These are phyloP conservation scores for Picea mariana DNA, from an alignment of 83 land plant species.

Conservation along the genomic window DNA sequence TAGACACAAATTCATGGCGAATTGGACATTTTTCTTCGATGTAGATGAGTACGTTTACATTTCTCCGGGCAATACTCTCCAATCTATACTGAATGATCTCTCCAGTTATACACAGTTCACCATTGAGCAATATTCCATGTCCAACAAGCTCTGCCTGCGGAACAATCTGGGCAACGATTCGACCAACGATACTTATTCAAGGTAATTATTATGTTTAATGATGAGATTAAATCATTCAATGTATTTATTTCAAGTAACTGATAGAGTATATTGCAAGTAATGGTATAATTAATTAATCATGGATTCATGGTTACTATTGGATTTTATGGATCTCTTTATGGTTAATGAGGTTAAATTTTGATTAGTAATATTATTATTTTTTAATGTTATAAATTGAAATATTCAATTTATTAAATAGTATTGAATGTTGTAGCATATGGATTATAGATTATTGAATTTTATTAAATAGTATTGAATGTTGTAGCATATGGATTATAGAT, in stretches of 20 bases:
- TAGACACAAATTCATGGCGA: slow-evolving; percentile 61
- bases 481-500: no score
- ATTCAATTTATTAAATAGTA: no score
- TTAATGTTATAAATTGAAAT: no score
- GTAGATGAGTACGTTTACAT: slow-evolving; percentile 83
- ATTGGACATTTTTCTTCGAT: slow-evolving; percentile 96
- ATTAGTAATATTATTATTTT: no score
- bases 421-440: no score
- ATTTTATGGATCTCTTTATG: not conserved
- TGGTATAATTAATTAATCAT: not conserved
- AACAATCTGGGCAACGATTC: slow-evolving; percentile 17
- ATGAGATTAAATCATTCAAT: not conserved
- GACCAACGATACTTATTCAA: slow-evolving; percentile 17
- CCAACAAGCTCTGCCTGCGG: slow-evolving; percentile 51
- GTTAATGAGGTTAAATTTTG: no score
- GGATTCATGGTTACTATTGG: no score
- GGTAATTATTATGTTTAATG: not conserved
- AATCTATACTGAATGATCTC: slow-evolving; percentile 33
- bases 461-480: no score
- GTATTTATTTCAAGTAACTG: not conserved
- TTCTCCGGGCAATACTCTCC: slow-evolving; percentile 32
- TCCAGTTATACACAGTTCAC: slow-evolving; percentile 54
- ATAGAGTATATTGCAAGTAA: not conserved
- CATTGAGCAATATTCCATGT: slow-evolving; percentile 84
- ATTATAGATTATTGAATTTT: no score